phyloP scores from a whole-genome alignment of 495 filamentous ascomycete species.

The Xylaria venustula region DNA sequence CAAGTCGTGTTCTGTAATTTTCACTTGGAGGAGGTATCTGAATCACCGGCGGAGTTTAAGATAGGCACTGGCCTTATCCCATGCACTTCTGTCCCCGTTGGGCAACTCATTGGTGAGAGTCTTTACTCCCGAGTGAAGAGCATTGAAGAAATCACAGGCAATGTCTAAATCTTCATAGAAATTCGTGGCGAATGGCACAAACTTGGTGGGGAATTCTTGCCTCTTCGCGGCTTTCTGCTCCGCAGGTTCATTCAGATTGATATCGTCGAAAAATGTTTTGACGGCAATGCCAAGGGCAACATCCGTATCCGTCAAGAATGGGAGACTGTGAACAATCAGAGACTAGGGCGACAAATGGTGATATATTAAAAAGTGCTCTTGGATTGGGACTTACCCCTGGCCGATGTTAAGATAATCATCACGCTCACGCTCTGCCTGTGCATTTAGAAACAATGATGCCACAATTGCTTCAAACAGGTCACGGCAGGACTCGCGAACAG shows the following conservation, averaged over 20 bases:
- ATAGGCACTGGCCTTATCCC: constrained; percentile 67
- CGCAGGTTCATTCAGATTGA: constrained; percentile 58
- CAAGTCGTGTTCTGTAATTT: background rate
- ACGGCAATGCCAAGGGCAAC: constrained; percentile 86
- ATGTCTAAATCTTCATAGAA: constrained; percentile 75
- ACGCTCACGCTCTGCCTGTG: constrained; percentile 68
- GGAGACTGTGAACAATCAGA: constrained; percentile 64
- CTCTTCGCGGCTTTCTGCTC: constrained; percentile 61
- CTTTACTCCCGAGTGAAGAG: constrained; percentile 70
- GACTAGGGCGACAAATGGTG: constrained; percentile 2
- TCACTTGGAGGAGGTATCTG: background rate
- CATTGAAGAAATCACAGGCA: constrained; percentile 81
- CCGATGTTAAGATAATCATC: constrained; percentile 69
- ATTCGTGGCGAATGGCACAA: constrained; percentile 69
- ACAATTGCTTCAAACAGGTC: constrained; percentile 81
- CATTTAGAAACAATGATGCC: constrained; percentile 75
- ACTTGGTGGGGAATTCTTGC: constrained; percentile 59
- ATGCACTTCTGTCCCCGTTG: constrained; percentile 54
- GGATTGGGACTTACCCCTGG: constrained; percentile 58
- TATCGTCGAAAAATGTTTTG: constrained; percentile 89
- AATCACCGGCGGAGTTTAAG: constrained; percentile 38
- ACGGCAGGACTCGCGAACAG: constrained; percentile 72
- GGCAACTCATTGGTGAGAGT: constrained; percentile 58
- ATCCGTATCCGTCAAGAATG: constrained; percentile 81
- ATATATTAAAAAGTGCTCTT: background rate